Percentiles rank a stretch among this genome's conserved stretches.
Evolutionary conservation across 2,329 filamentous ascomycete species (phyloP).

Genomic region (Tolypocladium cylindrosporum): DNA sequence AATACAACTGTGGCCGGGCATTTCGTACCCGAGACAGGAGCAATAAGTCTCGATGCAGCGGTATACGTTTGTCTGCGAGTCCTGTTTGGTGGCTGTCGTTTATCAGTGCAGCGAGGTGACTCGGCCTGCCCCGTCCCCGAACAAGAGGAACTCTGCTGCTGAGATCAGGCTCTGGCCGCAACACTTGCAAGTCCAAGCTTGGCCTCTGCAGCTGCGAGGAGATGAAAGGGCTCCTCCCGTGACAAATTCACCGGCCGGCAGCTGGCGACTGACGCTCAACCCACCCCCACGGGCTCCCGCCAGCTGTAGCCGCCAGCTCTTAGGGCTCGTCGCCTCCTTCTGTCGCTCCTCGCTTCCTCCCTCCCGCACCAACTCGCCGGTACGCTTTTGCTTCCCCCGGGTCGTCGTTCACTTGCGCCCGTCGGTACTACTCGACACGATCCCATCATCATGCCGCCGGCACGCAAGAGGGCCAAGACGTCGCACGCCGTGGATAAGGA

Average conservation of each 20-base stretch:
- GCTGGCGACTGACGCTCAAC: neutral
- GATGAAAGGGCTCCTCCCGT: neutral
- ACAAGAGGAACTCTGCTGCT: too few species aligned
- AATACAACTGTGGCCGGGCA: too few species aligned
- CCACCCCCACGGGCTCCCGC: too few species aligned
- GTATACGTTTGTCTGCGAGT: neutral
- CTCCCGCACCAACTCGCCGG: neutral
- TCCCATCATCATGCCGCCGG: conserved; percentile 11
- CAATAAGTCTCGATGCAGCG: neutral
- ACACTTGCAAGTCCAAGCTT: too few species aligned
- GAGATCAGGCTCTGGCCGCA: too few species aligned
- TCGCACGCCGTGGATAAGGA: conserved; percentile 6
- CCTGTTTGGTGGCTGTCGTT: neutral
- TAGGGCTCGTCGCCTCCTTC: neutral
- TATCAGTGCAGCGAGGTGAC: too few species aligned
- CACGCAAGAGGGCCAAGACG: conserved; percentile 13
- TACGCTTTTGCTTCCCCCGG: neutral
- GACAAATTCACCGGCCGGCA: neutral
- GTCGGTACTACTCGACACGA: too few species aligned
- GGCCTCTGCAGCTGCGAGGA: too few species aligned
- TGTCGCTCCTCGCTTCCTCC: neutral
- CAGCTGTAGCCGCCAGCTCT: neutral
- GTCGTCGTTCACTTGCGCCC: neutral
- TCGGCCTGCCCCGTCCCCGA: too few species aligned
- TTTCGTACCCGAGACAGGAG: too few species aligned